Percentiles rank a stretch among this genome's conserved stretches.
Evolutionary conservation across 1,284 basidiomycete species (phyloP).

Genomic region (Gastroboletus turbinatus): DNA sequence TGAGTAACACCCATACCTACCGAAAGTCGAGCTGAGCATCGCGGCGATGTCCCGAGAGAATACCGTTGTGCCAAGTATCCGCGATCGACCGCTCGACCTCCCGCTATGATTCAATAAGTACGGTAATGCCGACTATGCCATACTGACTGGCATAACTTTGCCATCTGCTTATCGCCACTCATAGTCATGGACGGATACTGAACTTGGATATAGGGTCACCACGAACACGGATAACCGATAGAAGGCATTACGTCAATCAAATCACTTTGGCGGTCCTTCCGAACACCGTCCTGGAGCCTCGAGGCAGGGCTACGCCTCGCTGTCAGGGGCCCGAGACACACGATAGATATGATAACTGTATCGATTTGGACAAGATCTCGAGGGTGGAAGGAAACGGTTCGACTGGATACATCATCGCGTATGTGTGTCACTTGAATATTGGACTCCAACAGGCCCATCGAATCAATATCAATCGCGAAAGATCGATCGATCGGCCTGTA

Average conservation of each 20-base stretch:
- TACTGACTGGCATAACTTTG: neutral
- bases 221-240: constrained; percentile 7
- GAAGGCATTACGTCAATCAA: constrained; percentile 19
- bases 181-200: neutral
- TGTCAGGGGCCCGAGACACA: constrained; percentile 9
- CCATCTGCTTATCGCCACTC: constrained; percentile 15
- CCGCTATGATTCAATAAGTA: neutral
- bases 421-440: neutral
- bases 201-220: neutral
- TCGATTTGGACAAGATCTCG: constrained; percentile 7
- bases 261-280: neutral
- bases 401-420: neutral
- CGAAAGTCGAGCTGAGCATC: neutral
- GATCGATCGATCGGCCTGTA: constrained; percentile 4
- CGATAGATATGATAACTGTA: neutral
- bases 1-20: neutral
- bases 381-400: neutral
- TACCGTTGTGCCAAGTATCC: constrained; percentile 5
- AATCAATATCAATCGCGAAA: too few species aligned
- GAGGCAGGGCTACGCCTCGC: constrained; percentile 14
- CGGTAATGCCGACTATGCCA: neutral
- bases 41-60: neutral
- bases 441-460: neutral
- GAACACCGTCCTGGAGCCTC: constrained; percentile 20
- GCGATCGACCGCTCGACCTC: constrained; percentile 10